These are phyloP conservation scores for Tylopilus subfusipes DNA, from an alignment of 768 basidiomycete species.

Conservation along the genomic window DNA sequence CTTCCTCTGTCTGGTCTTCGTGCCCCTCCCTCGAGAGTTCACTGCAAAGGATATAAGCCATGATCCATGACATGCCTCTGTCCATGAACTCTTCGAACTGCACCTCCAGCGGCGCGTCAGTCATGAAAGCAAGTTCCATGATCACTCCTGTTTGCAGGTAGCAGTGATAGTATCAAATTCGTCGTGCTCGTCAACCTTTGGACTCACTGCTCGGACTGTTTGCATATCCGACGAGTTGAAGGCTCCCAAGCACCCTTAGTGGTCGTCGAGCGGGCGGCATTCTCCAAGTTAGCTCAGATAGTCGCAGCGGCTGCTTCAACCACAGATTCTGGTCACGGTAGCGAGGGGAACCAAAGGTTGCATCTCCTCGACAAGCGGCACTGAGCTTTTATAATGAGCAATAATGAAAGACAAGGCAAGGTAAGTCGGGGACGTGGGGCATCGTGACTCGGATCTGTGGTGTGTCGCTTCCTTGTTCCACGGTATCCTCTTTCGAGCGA, in stretches of 20 bases:
- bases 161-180: not conserved
- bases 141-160: constrained; percentile 19
- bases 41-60: constrained; percentile 8
- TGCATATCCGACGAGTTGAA: constrained; percentile 18
- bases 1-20: too few relatives aligned
- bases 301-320: not conserved
- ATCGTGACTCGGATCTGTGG: not conserved
- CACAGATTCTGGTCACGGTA: not conserved
- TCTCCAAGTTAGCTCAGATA: not conserved
- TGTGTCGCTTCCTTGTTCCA: constrained; percentile 5
- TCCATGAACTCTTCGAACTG: constrained; percentile 27
- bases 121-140: constrained; percentile 25
- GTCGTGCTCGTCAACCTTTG: not conserved
- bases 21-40: constrained; percentile 23
- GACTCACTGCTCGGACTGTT: constrained; percentile 27
- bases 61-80: constrained; percentile 15
- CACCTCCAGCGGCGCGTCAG: constrained; percentile 23
- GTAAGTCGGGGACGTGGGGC: not conserved
- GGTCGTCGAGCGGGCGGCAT: constrained; percentile 24
- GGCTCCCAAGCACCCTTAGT: constrained; percentile 19
- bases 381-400: not conserved
- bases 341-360: not conserved
- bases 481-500: not conserved
- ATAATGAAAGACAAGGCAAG: constrained; percentile 6
- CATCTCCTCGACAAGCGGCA: not conserved